Evolutionary conservation across 2,329 filamentous ascomycete genomes (phyloP), one percentile per base, ranked within the genome.

Genomic region (Arthroderma sp.): DNA sequence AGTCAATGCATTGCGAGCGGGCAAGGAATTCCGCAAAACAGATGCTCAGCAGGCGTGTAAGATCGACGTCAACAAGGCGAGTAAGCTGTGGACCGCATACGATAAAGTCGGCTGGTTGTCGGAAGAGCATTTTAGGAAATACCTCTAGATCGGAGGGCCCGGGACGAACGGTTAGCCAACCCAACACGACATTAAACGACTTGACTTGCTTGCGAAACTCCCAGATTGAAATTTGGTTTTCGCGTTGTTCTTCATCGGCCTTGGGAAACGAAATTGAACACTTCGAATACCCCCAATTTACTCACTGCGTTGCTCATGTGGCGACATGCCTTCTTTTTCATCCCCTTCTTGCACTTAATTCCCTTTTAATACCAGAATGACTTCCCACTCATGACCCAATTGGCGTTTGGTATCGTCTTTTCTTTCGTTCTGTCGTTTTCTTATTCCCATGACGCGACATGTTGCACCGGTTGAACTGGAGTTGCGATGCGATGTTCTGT

Each of bases 21-120:
- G 81, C 68, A 93, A 94, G 72, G 87, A 91, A 66, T 96, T 95
- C 71, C 85, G 88, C 70, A 95, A 95, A 80, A 97, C 91, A 1
- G 88, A 95, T 68, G 89, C 90, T 4, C 91, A 97, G 71, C 88
- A 95, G 70, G 89, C 88, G n/a, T 95, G 89, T 79, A 94, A 94
- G 76, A 95, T 96, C 62, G 91, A 97, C 66, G 91, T 97, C 70
- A 96, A 96, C 77, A 97, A 96, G 77, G 89, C 91, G 2, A 94
- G 88, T 63, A 91, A 91, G 71, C 78, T 97, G 51, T 95, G 89
- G 87, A 84, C 84, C 38, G 89, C 89, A 4, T 97, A 88, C 68
- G 87, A 95, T 54, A 85, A 84, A 65, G 87, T 93, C 38, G 87
- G 86, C 64, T 95, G 90, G 88, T 83, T 95, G 61, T 78, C 86